phyloP scores from a whole-genome alignment of 148 eudicot species.

The Amaranthus cruentus region DNA sequence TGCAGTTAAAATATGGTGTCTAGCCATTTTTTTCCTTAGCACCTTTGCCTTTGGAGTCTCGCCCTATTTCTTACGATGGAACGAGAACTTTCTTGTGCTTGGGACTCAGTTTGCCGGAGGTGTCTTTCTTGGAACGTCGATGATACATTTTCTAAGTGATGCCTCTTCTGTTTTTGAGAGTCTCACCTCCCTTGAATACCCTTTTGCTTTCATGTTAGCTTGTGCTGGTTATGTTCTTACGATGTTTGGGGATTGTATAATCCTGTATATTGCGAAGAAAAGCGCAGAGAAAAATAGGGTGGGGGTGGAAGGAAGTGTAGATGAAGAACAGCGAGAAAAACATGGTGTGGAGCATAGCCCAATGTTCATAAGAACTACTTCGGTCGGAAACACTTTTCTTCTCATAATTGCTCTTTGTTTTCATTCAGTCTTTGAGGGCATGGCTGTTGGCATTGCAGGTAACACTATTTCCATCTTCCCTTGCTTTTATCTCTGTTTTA shows the following conservation, averaged over 20 bases:
- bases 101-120: conserved; percentile 86
- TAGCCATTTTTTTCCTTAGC: conserved; percentile 52
- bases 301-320: conserved; percentile 25
- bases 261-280: conserved; percentile 25
- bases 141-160: conserved; percentile 66
- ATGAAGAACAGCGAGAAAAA: background rate
- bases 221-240: conserved; percentile 58
- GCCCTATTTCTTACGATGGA: conserved; percentile 61
- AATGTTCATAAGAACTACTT: conserved; percentile 35
- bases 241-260: conserved; percentile 57
- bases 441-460: conserved; percentile 84
- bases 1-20: conserved; percentile 58
- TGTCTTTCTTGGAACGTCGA: conserved; percentile 54
- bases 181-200: conserved; percentile 44
- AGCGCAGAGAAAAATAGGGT: conserved; percentile 24
- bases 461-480: background rate
- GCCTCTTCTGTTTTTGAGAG: conserved; percentile 35
- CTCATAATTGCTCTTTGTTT: conserved; percentile 71
- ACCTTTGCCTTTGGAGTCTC: conserved; percentile 72
- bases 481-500: background rate
- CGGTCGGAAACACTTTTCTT: conserved; percentile 57
- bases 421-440: conserved; percentile 80
- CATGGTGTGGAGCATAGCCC: conserved; percentile 21
- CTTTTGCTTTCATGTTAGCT: conserved; percentile 70
- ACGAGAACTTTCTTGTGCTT: conserved; percentile 55